Percentiles rank a stretch among this genome's conserved stretches.
Evolutionary conservation across 1,139 yeast species (phyloP).

Genomic region (Saccharomycopsis crataegensis): DNA sequence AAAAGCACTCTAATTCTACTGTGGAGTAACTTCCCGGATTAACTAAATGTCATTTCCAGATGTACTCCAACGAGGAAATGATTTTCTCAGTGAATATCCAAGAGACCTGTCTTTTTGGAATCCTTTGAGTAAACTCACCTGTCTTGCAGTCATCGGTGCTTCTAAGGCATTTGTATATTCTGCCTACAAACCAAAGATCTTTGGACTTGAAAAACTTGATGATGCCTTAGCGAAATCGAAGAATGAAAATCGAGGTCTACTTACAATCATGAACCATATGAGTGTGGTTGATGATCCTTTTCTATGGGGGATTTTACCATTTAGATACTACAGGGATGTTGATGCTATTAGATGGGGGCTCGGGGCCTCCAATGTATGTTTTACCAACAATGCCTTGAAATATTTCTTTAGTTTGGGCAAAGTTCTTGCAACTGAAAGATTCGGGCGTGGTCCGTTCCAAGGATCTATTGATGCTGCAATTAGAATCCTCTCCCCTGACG

Average conservation of each 20-base stretch:
- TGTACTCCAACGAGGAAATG: constrained; percentile 71
- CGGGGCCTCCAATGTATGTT: constrained; percentile 90
- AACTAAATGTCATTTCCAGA: constrained; percentile 59
- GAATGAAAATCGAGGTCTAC: constrained; percentile 59
- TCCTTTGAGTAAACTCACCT: constrained; percentile 59
- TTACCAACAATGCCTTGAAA: constrained; percentile 45
- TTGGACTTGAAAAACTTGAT: constrained; percentile 56
- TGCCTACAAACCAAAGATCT: constrained; percentile 56
- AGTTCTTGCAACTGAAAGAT: constrained; percentile 74
- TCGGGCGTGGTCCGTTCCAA: constrained; percentile 92
- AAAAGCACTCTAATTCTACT: too few relatives aligned
- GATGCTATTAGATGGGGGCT: constrained; percentile 85
- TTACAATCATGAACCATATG: constrained; percentile 95
- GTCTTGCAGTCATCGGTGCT: constrained; percentile 56
- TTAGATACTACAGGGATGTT: constrained; percentile 54
- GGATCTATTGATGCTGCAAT: constrained; percentile 88
- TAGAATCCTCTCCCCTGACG: constrained; percentile 72
- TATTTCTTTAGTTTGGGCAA: constrained; percentile 83
- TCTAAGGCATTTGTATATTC: constrained; percentile 57
- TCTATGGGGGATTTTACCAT: constrained; percentile 80
- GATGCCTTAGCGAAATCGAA: constrained; percentile 55
- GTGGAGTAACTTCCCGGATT: too few relatives aligned
- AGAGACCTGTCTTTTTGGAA: constrained; percentile 57
- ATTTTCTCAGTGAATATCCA: constrained; percentile 58
- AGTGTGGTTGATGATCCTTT: constrained; percentile 92